Base-by-base conservation (phyloP, 2,329 filamentous ascomycete species). In the Knoxdaviesia proteae region DNA sequence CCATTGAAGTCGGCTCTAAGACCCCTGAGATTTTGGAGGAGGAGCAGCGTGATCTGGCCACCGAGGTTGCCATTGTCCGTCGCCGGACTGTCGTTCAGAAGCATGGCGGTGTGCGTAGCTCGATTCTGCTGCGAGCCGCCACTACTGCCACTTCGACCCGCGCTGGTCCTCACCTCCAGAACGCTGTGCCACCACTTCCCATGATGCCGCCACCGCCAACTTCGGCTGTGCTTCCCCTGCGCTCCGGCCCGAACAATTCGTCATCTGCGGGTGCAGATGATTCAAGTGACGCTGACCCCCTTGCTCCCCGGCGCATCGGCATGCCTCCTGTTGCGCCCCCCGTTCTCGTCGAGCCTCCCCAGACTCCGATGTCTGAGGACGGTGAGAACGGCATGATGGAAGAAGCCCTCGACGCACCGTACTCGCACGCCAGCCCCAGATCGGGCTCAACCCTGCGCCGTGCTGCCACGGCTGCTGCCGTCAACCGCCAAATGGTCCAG, bases 41-140 rank as follows among this genome's bases (percentile, higher is more conserved):
- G 53, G 79, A 83, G 51, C 69, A 71, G 48, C 73, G 79, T 29
- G 81, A 84, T 50, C 64, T 88, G 45, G 82, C 79, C 44, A 74
- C 77, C 1, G 82, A 87, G 55, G 81, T 90, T 20, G 83, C 82
- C 48, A 74, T 88, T 50, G 80, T 84, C 41, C 71, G 82, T 49
- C 69, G 80, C 48, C 68, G 82, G 48, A 87, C 82, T 3, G 77
- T 81, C 10, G 69, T 78, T 34, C 74, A 77, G 51, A 69, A 68
- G 42, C 64, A 69, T 49, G 67, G 65, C 20, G 58, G 61, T 45
- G 55, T 61, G 39, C 58, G 67, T 45, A 56, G 58, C 40, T 61
- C 61, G 44, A 20, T 20, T 20, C 53, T 74, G 34, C 62, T 71
- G 47, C 64, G 67, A 40, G 58, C 68, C 30, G 59, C 65, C 7